Percentiles rank a stretch among this genome's conserved stretches.
phyloP scores from a whole-genome alignment of 768 basidiomycete genomes.

The Suillus cothurnatus region DNA sequence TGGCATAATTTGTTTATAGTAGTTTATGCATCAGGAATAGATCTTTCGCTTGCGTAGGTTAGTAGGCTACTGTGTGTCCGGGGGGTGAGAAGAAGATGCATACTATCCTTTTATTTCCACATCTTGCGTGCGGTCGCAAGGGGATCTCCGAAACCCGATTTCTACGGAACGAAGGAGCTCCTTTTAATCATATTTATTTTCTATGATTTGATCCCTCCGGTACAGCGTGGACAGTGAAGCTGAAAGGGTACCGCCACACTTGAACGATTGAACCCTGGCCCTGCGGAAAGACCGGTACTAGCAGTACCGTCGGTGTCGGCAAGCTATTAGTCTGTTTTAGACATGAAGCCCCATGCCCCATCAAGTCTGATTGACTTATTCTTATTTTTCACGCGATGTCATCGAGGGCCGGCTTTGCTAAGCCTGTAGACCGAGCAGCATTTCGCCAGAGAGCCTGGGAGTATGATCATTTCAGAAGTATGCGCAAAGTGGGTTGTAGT shows the following conservation, averaged over 20 bases:
- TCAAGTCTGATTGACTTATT: not conserved
- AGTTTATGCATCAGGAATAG: not conserved
- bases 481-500: not conserved
- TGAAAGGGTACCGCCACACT: not conserved
- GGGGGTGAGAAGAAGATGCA: conserved; percentile 2
- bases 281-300: not conserved
- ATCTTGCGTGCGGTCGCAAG: conserved; percentile 7
- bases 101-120: conserved; percentile 2
- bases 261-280: not conserved
- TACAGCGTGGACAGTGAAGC: not conserved
- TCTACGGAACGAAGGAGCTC: conserved; percentile 8
- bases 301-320: not conserved
- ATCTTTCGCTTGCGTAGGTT: not conserved
- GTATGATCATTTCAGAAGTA: not conserved
- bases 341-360: not conserved
- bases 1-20: conserved; percentile 3
- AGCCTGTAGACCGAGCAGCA: not conserved
- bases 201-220: conserved; percentile 2
- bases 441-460: not conserved
- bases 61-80: not conserved
- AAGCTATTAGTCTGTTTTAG: not conserved
- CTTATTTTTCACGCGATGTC: not conserved
- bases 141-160: conserved; percentile 10
- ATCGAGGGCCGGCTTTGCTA: not conserved
- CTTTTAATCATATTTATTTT: conserved; percentile 1